phyloP scores from a whole-genome alignment of 495 filamentous ascomycete species.

The Clohesyomyces aquaticus region DNA sequence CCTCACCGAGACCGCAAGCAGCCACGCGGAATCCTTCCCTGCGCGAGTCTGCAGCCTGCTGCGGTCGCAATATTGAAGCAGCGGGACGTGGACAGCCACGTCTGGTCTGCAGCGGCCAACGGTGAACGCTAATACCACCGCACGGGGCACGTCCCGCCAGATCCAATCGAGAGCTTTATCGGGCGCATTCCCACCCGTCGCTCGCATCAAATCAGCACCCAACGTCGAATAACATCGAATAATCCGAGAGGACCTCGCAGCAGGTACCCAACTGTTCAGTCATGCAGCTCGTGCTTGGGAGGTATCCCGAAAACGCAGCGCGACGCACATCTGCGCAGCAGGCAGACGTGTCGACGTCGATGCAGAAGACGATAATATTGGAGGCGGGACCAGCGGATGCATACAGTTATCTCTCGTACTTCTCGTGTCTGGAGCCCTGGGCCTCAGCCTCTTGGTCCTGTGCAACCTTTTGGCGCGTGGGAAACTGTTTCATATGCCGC shows the following conservation, averaged over 20 bases:
- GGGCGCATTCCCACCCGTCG: neutral
- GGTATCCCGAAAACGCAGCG: neutral
- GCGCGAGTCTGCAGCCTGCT: conserved; percentile 15
- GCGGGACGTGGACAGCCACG: conserved; percentile 30
- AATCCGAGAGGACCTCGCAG: neutral
- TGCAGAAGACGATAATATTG: conserved; percentile 1
- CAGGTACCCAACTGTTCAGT: conserved; percentile 13
- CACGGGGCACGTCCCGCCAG: neutral
- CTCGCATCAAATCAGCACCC: neutral
- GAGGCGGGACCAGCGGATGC: neutral
- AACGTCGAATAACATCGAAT: too few species aligned
- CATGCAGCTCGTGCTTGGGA: conserved; percentile 2
- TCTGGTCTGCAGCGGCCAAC: conserved; percentile 28
- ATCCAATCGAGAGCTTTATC: conserved; percentile 14
- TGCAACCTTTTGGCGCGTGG: conserved; percentile 10
- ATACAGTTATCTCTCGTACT: conserved; percentile 5
- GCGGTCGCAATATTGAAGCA: conserved; percentile 23
- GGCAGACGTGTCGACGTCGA: neutral
- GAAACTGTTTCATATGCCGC: conserved; percentile 8
- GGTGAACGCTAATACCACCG: conserved; percentile 8
- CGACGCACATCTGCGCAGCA: neutral
- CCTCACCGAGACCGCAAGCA: conserved; percentile 14
- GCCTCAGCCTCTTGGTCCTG: conserved; percentile 6
- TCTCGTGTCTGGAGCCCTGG: neutral
- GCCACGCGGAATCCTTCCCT: conserved; percentile 18